These are phyloP conservation scores for Volutella citrinella DNA, from an alignment of 2,329 filamentous ascomycete species.

Conservation along the genomic window DNA sequence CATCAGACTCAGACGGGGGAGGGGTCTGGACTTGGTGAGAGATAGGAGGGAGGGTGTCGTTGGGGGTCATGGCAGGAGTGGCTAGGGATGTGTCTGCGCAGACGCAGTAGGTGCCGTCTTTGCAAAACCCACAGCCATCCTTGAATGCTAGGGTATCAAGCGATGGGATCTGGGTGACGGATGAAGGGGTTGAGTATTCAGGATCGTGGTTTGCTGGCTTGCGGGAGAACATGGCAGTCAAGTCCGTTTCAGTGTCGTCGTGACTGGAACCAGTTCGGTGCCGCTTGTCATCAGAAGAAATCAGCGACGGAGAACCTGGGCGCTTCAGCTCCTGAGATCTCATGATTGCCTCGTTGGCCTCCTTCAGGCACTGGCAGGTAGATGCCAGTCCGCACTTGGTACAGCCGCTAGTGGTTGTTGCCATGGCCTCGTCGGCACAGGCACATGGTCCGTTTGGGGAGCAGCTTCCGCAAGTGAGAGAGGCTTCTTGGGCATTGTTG, in stretches of 20 bases:
- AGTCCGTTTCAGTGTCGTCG: slow-evolving; percentile 69
- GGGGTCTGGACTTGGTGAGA: slow-evolving; percentile 53
- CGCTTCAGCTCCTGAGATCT: slow-evolving; percentile 43
- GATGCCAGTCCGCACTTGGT: slow-evolving; percentile 61
- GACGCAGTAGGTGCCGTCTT: slow-evolving; percentile 77
- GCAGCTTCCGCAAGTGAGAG: slow-evolving; percentile 55
- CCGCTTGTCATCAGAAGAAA: slow-evolving; percentile 52
- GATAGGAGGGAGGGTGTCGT: slow-evolving; percentile 39
- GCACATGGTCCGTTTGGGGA: slow-evolving; percentile 51
- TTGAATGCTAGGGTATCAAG: slow-evolving; percentile 43
- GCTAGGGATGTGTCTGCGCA: slow-evolving; percentile 62
- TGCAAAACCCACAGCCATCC: slow-evolving; percentile 79
- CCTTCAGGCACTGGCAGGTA: slow-evolving; percentile 62
- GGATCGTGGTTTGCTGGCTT: slow-evolving; percentile 30
- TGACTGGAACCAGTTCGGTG: slow-evolving; percentile 48
- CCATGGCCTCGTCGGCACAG: slow-evolving; percentile 57
- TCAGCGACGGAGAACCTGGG: slow-evolving; percentile 42
- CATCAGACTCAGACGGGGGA: slow-evolving; percentile 60
- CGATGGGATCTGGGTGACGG: slow-evolving; percentile 35
- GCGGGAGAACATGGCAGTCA: slow-evolving; percentile 63
- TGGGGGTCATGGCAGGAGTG: slow-evolving; percentile 37
- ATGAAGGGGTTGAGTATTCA: slow-evolving; percentile 28
- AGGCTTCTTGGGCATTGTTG: slow-evolving; percentile 27
- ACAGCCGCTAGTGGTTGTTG: slow-evolving; percentile 56
- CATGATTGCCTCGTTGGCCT: slow-evolving; percentile 52